These are phyloP conservation scores for Isabelozyma gotoi DNA, from an alignment of 805 yeast genomes.

Conservation along the genomic window DNA sequence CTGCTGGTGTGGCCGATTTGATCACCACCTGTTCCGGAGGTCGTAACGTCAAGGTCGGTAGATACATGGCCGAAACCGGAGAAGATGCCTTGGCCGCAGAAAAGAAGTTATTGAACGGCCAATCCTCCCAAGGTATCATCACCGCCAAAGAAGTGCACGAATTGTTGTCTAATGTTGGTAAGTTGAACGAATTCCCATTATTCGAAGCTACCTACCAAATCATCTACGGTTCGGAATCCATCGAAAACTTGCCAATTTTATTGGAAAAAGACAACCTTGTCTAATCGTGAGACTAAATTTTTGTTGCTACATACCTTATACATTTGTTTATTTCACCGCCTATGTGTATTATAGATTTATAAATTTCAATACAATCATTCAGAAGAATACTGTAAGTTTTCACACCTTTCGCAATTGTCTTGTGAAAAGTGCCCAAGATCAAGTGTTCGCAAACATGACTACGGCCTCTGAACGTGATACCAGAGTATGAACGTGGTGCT, in stretches of 20 bases:
- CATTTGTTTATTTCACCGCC: background rate
- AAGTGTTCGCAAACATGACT: too few relatives aligned
- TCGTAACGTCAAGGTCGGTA: slow-evolving; percentile 47
- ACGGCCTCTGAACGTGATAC: too few relatives aligned
- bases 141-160: slow-evolving; percentile 49
- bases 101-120: slow-evolving; percentile 44
- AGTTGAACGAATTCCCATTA: slow-evolving; percentile 40
- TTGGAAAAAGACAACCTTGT: slow-evolving; percentile 22
- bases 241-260: slow-evolving; percentile 41
- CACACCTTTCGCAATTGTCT: background rate
- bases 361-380: background rate
- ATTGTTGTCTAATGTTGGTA: slow-evolving; percentile 34
- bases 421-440: background rate
- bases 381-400: too few relatives aligned
- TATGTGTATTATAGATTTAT: slow-evolving; percentile 1
- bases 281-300: background rate
- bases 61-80: slow-evolving; percentile 45
- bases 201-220: slow-evolving; percentile 47
- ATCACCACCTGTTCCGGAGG: slow-evolving; percentile 50
- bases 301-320: background rate
- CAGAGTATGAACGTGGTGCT: too few relatives aligned
- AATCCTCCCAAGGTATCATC: slow-evolving; percentile 46
- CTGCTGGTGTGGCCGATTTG: slow-evolving; percentile 49
- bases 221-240: slow-evolving; percentile 38
- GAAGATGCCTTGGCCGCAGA: slow-evolving; percentile 43